Evolutionary conservation across 176 grass and related monocot species (phyloP).

Genomic region (Hsuehochloa calcarea): DNA sequence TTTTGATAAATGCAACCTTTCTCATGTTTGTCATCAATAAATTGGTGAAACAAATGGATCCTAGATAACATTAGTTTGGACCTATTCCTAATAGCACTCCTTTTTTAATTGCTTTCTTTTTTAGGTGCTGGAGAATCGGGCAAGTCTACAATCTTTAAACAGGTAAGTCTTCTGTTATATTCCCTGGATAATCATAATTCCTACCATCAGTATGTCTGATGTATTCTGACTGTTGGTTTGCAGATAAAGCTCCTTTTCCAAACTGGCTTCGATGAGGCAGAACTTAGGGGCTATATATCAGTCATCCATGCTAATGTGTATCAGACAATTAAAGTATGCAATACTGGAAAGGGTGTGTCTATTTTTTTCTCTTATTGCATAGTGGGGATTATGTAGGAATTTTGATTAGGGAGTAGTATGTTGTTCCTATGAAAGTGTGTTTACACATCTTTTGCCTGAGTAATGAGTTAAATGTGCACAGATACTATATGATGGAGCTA

Average conservation of each 20-base stretch:
- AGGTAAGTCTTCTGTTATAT: constrained; percentile 45
- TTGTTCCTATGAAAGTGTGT: constrained; percentile 22
- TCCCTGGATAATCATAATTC: constrained; percentile 16
- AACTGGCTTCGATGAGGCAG: constrained; percentile 81
- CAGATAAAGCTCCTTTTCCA: constrained; percentile 99
- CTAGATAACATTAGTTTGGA: neutral
- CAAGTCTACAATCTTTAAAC: constrained; percentile 99
- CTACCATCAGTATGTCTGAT: neutral
- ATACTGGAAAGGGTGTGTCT: constrained; percentile 79
- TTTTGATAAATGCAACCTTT: constrained; percentile 9
- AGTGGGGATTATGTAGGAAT: constrained; percentile 32
- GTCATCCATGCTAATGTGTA: constrained; percentile 98
- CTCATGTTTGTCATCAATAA: constrained; percentile 4
- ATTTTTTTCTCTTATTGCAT: constrained; percentile 30
- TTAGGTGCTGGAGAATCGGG: constrained; percentile 96
- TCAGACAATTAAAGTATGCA: constrained; percentile 99
- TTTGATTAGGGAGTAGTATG: constrained; percentile 9
- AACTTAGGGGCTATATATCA: constrained; percentile 82
- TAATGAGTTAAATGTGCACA: constrained; percentile 42
- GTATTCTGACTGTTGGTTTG: constrained; percentile 22
- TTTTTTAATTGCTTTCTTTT: constrained; percentile 17
- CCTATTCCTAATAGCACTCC: neutral
- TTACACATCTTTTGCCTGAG: constrained; percentile 9
- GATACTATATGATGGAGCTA: constrained; percentile 91
- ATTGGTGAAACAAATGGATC: neutral